Evolutionary conservation across 495 filamentous ascomycete species (phyloP).

Genomic region (Penicillium coffeae): DNA sequence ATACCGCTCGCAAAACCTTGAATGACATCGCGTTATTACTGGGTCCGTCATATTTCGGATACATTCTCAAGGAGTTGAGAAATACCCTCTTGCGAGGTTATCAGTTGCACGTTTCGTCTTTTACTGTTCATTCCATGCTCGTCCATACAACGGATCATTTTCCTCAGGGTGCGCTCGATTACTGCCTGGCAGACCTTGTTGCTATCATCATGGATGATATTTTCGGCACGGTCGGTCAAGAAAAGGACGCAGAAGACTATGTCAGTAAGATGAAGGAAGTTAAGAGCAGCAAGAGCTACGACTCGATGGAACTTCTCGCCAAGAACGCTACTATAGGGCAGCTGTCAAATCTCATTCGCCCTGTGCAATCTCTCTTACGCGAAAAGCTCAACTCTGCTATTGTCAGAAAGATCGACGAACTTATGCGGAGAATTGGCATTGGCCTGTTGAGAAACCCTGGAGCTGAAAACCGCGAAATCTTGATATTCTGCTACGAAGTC

Average conservation of each 20-base stretch:
- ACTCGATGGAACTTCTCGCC: constrained; percentile 92
- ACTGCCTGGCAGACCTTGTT: constrained; percentile 74
- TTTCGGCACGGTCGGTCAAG: constrained; percentile 90
- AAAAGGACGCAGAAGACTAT: constrained; percentile 97
- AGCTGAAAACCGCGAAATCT: constrained; percentile 67
- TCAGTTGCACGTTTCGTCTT: constrained; percentile 93
- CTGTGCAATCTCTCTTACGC: constrained; percentile 69
- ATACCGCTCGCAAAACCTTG: constrained; percentile 84
- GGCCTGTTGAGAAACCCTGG: constrained; percentile 77
- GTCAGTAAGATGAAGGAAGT: constrained; percentile 94
- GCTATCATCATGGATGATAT: constrained; percentile 94
- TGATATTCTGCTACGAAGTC: constrained; percentile 92
- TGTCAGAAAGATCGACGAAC: constrained; percentile 84
- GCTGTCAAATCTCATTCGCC: constrained; percentile 70
- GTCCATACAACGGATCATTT: constrained; percentile 69
- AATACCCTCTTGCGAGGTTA: constrained; percentile 77
- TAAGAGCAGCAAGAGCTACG: constrained; percentile 94
- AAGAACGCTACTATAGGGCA: constrained; percentile 68
- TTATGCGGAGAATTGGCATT: constrained; percentile 75
- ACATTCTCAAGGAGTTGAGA: constrained; percentile 88
- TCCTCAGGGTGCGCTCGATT: constrained; percentile 79
- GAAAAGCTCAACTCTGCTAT: constrained; percentile 78
- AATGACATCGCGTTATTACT: constrained; percentile 74
- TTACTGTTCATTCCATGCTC: constrained; percentile 89
- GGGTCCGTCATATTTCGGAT: constrained; percentile 78